phyloP scores from a whole-genome alignment of 2,329 filamentous ascomycete species.

The Stachybotrys elegans region DNA sequence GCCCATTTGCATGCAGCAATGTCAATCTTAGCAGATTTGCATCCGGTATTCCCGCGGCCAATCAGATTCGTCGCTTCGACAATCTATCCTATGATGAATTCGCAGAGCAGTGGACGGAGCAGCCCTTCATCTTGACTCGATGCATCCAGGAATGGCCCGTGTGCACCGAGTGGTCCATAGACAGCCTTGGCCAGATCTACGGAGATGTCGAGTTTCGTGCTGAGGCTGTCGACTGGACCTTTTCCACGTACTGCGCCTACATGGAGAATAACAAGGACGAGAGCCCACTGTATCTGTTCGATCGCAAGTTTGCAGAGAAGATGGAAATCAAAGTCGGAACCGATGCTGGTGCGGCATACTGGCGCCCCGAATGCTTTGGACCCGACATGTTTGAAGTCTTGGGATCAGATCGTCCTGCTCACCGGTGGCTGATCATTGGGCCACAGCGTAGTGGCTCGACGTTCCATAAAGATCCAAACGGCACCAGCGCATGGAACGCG shows the following conservation, averaged over 20 bases:
- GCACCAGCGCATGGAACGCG: slow-evolving; percentile 85
- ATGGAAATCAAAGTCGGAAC: slow-evolving; percentile 65
- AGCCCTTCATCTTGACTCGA: slow-evolving; percentile 80
- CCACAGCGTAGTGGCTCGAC: slow-evolving; percentile 84
- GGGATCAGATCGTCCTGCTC: slow-evolving; percentile 72
- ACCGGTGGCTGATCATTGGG: slow-evolving; percentile 89
- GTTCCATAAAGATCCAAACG: slow-evolving; percentile 82
- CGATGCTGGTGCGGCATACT: slow-evolving; percentile 56
- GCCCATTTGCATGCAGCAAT: slow-evolving; percentile 85
- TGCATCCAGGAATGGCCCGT: slow-evolving; percentile 80
- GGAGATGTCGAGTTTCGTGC: slow-evolving; percentile 70
- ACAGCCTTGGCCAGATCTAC: slow-evolving; percentile 61
- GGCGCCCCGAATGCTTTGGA: slow-evolving; percentile 78
- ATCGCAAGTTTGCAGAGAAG: slow-evolving; percentile 80
- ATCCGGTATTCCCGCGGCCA: slow-evolving; percentile 64
- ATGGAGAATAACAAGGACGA: slow-evolving; percentile 78
- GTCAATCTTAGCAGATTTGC: slow-evolving; percentile 63
- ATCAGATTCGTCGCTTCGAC: slow-evolving; percentile 66
- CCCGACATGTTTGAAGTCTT: slow-evolving; percentile 80
- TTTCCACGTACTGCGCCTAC: slow-evolving; percentile 76
- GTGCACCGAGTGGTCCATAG: slow-evolving; percentile 67
- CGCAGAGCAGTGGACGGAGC: slow-evolving; percentile 66
- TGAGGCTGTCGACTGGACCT: slow-evolving; percentile 89
- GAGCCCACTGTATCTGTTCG: slow-evolving; percentile 89
- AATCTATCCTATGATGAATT: slow-evolving; percentile 71